These are phyloP conservation scores for Trichoderma erinaceum DNA, from an alignment of 495 filamentous ascomycete genomes.

Conservation along the genomic window DNA sequence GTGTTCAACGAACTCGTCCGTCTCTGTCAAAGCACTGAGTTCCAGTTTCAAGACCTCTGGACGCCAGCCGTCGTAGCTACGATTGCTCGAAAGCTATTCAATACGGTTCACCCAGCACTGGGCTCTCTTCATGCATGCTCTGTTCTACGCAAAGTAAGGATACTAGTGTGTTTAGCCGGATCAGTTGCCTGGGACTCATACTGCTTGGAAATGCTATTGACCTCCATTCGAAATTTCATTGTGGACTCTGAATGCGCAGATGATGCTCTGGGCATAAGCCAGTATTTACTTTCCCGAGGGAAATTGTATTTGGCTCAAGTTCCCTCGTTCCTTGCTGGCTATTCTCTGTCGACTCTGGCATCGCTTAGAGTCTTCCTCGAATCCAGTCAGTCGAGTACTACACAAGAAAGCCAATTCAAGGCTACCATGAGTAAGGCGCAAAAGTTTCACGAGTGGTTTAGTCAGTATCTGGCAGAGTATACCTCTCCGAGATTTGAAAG, in stretches of 20 bases:
- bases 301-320: conserved; percentile 53
- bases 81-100: conserved; percentile 69
- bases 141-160: conserved; percentile 76
- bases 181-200: conserved; percentile 64
- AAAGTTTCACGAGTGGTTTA: conserved; percentile 66
- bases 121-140: conserved; percentile 82
- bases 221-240: conserved; percentile 71
- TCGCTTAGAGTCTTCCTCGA: conserved; percentile 67
- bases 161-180: conserved; percentile 74
- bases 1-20: conserved; percentile 67
- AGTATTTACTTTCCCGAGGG: conserved; percentile 74
- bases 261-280: conserved; percentile 79
- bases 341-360: conserved; percentile 66
- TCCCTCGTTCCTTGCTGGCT: conserved; percentile 72
- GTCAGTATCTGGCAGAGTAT: conserved; percentile 52
- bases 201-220: conserved; percentile 86
- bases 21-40: conserved; percentile 62
- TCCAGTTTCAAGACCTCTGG: conserved; percentile 65
- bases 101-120: conserved; percentile 77
- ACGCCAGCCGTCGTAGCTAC: conserved; percentile 66
- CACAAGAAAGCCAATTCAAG: conserved; percentile 69
- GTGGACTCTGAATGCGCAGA: conserved; percentile 82
- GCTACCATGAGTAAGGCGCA: conserved; percentile 61
- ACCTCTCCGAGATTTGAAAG: conserved; percentile 43
- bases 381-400: conserved; percentile 59